A percentile compares a stretch with the other conserved stretches of the same genome.
These are phyloP conservation scores for Nitzschia palea DNA, from an alignment of 108 stramenopile species.

Conservation along the genomic window DNA sequence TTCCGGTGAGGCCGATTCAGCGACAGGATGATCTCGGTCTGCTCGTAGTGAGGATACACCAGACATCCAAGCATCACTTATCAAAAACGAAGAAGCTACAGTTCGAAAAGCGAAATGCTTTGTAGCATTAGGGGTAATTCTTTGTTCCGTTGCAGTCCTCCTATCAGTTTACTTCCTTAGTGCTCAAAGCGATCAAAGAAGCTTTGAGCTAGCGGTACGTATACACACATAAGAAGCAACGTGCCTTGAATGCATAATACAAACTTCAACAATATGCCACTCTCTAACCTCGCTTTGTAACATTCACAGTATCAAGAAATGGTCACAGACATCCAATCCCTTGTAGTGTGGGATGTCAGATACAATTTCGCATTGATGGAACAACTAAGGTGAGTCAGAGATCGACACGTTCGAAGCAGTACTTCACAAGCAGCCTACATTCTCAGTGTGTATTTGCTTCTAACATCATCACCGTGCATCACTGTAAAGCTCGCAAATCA, in stretches of 20 bases:
- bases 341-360: slow-evolving; percentile 25
- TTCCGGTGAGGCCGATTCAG: no score
- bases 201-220: slow-evolving; percentile 21
- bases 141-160: slow-evolving; percentile 13
- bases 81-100: slow-evolving; percentile 1
- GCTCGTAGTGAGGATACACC: no score
- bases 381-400: slow-evolving; percentile 17
- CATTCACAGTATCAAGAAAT: slow-evolving; percentile 16
- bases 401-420: background rate
- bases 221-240: no score
- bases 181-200: background rate
- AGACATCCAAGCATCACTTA: no score
- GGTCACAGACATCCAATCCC: slow-evolving; percentile 9
- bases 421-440: background rate
- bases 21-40: no score
- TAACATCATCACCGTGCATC: no score
- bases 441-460: no score
- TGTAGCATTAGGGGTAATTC: background rate
- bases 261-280: no score
- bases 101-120: background rate
- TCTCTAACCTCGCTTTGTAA: no score
- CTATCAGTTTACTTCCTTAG: slow-evolving; percentile 9
- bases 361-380: slow-evolving; percentile 23
- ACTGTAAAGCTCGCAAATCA: background rate
- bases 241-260: no score